These are phyloP conservation scores for Aciculosporium take DNA, from an alignment of 2,329 filamentous ascomycete species.

Conservation along the genomic window DNA sequence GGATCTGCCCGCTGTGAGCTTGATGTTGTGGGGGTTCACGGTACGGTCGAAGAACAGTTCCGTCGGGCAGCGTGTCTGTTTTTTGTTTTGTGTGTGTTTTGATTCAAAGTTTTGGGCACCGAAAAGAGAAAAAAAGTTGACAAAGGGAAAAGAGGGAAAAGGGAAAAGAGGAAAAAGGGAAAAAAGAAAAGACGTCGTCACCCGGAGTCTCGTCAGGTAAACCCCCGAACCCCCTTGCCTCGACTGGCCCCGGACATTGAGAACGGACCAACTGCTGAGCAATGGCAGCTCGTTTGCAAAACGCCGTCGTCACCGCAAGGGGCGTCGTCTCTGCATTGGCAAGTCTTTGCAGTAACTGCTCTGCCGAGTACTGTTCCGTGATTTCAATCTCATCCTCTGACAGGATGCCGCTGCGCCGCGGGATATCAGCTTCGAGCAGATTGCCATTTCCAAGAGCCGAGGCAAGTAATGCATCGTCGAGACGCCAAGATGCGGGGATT, in stretches of 20 bases:
- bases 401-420: conserved; percentile 21
- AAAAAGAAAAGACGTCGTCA: neutral
- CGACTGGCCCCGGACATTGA: no score
- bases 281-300: conserved; percentile 16
- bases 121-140: neutral
- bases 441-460: neutral
- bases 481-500: conserved; percentile 5
- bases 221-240: no score
- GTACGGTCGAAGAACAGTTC: conserved; percentile 31
- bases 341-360: conserved; percentile 22
- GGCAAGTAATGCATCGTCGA: neutral
- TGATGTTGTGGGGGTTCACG: conserved; percentile 20
- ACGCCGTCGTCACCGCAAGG: conserved; percentile 21
- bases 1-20: conserved; percentile 13
- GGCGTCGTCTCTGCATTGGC: conserved; percentile 18
- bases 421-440: conserved; percentile 7
- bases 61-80: conserved; percentile 21
- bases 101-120: neutral
- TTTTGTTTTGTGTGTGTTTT: neutral
- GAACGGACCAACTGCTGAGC: conserved; percentile 16
- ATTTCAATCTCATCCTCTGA: conserved; percentile 27
- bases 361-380: conserved; percentile 26
- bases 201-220: no score
- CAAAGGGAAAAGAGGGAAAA: no score
- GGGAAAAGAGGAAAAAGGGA: neutral